phyloP scores from a whole-genome alignment of 2,329 filamentous ascomycete species.

The Exophiala sp. region DNA sequence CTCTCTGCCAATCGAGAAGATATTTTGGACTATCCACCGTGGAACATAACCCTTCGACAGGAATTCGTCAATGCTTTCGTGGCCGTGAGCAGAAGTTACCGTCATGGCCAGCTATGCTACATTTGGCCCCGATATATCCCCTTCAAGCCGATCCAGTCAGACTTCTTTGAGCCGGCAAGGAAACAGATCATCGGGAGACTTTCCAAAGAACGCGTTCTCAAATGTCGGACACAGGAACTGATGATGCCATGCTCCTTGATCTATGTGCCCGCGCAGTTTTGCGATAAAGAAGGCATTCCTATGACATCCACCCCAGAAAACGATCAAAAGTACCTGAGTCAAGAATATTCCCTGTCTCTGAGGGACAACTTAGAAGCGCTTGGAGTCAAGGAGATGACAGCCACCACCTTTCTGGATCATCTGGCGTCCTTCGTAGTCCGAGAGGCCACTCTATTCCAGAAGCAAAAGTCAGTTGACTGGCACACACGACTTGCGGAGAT shows the following conservation, averaged over 20 bases:
- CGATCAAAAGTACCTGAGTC: constrained; percentile 3
- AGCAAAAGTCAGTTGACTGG: not conserved
- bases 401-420: constrained; percentile 6
- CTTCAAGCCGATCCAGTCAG: not conserved
- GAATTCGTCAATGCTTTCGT: constrained; percentile 5
- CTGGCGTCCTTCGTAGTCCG: not conserved
- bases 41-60: constrained; percentile 2
- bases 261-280: constrained; percentile 5
- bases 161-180: constrained; percentile 5
- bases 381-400: constrained; percentile 6
- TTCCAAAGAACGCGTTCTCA: constrained; percentile 5
- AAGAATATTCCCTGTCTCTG: not conserved
- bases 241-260: constrained; percentile 5
- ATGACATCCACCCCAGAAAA: constrained; percentile 5
- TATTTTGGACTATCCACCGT: not conserved
- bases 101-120: constrained; percentile 4
- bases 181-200: not conserved
- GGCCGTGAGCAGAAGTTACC: constrained; percentile 2
- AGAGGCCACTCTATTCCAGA: not conserved
- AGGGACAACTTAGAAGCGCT: constrained; percentile 3
- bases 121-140: constrained; percentile 9
- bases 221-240: constrained; percentile 3
- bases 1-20: constrained; percentile 8
- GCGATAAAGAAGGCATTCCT: constrained; percentile 2
- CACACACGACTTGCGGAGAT: constrained; percentile 8